Evolutionary conservation across 306 rosid genomes (phyloP), one percentile per base, ranked within the genome.

Genomic region (Lagenaria siceraria): DNA sequence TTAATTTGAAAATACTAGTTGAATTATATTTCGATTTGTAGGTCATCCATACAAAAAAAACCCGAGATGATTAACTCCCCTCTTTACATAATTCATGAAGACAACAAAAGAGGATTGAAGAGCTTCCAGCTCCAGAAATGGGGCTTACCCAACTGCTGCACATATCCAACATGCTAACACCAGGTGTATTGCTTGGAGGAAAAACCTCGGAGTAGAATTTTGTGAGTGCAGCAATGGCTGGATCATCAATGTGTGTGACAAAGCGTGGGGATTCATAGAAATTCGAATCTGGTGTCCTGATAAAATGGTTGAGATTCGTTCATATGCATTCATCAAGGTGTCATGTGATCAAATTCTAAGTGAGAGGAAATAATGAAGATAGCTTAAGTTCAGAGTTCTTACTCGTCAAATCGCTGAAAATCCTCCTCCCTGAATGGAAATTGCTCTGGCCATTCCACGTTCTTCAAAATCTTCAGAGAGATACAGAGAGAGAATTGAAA

Each of bases 91-190:
- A 54, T 74, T 36, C 78, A 53, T 33, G 64, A 52, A 74, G 27
- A 51, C 18, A 49, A 46, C 38, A 31, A 29, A 31, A 60, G 46
- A 75, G 29, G 8, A 71, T 43, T 7, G 36, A 43, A 43, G 38
- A 70, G 24, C 56, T 25, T 46, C 7, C 25, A 69, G 46, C 29
- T 22, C 56, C 18, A 22, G 58, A 75, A 78, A 80, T 73, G 55
- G 58, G 19, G 33, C 89, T 82, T 82, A 92, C 97, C 96, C 97
- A 92, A 83, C 97, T 92, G 86, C 96, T 87, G 79, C 97, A 90
- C 90, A 90, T 83, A 75, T 92, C 97, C 90, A 92, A 69, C 81
- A 89, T 84, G 90, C 83, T 82, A 5, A 88, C 82, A 70, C 93
- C 97, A 36, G 90, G 88, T 82, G 88, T 82, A 82, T 90, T 88